Evolutionary conservation across 306 rosid species (phyloP).

Genomic region (Rubus idaeus): DNA sequence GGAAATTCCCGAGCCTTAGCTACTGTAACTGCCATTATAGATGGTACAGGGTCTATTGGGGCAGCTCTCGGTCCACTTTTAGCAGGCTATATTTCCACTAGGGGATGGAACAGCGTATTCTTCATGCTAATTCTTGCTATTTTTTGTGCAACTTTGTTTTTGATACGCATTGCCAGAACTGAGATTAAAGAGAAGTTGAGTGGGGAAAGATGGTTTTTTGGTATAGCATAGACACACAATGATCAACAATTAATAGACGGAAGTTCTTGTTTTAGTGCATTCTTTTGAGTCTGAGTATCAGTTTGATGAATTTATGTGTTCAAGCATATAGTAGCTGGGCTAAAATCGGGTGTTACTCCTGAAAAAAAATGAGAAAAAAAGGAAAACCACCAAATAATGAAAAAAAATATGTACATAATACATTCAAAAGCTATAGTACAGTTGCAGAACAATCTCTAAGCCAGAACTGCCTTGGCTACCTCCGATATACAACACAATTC

Average conservation of each 20-base stretch:
- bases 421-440: conserved; percentile 18
- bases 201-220: conserved; percentile 46
- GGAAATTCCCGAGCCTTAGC: conserved; percentile 76
- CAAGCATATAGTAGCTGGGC: too few relatives aligned
- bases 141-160: conserved; percentile 58
- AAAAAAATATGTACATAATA: background rate
- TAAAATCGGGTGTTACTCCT: too few relatives aligned
- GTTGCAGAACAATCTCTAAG: conserved; percentile 9
- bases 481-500: conserved; percentile 24
- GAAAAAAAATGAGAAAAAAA: background rate
- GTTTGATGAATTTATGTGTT: background rate
- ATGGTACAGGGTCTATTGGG: conserved; percentile 90
- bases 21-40: conserved; percentile 86
- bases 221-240: conserved; percentile 25
- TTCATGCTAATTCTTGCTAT: conserved; percentile 67
- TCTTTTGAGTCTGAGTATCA: background rate
- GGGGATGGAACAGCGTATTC: conserved; percentile 87
- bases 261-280: background rate
- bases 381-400: background rate
- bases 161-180: conserved; percentile 58
- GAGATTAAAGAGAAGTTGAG: conserved; percentile 58
- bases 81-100: conserved; percentile 68
- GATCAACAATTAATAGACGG: background rate
- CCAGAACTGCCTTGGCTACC: background rate
- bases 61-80: conserved; percentile 89